Base-by-base conservation (phyloP, 2,329 filamentous ascomycete species). In the Clonostachys solani region DNA sequence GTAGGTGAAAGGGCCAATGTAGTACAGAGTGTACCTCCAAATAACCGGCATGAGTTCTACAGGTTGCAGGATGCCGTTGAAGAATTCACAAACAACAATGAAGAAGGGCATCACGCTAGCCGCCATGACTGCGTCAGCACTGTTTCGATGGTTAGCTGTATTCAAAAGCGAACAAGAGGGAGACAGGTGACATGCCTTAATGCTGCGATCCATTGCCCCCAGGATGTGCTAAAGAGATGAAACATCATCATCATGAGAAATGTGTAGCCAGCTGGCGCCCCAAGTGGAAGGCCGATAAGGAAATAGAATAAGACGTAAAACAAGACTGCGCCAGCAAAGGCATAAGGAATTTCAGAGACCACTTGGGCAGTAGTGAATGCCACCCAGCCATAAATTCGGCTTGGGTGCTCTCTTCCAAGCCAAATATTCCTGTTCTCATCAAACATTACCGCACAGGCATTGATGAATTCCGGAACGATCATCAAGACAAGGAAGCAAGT, bases 151-250 rank as follows among this genome's bases (percentile, higher is more conserved):
- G 2, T 84, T 87, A 67, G 88, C 87, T 17, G 74, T 82, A 0
- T 89, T 89, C 0, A 84, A 87, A 6, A 29, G 9, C 23, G 23
- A 29, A 29, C 3, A 75, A 83, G 1, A 80, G 77, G 59, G 85
- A 87, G 40, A 88, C 86, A 85, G 1, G 86, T 61, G 89, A 89
- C 85, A 89, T 60, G 89, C 86, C 83, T 90, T 50, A 73, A 80
- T 18, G 84, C 87, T 0, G 84, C 87, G 55, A 86, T 78, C 3
- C 85, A 84, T 47, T 86, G 76, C 0, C 83, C 83, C 38, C 90
- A 50, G 15, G 45, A 74, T 3, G 81, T 84, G 2, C 83, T 83
- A 48, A 91, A 87, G 36, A 82, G 77, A 78, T 88, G 81, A 0
- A 86, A 82, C 54, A 91, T 90, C 0, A 86, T 83, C 10, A 77